Evolutionary conservation across 2,329 filamentous ascomycete genomes (phyloP), one percentile per base, ranked within the genome.

Genomic region (Periconia sp.): DNA sequence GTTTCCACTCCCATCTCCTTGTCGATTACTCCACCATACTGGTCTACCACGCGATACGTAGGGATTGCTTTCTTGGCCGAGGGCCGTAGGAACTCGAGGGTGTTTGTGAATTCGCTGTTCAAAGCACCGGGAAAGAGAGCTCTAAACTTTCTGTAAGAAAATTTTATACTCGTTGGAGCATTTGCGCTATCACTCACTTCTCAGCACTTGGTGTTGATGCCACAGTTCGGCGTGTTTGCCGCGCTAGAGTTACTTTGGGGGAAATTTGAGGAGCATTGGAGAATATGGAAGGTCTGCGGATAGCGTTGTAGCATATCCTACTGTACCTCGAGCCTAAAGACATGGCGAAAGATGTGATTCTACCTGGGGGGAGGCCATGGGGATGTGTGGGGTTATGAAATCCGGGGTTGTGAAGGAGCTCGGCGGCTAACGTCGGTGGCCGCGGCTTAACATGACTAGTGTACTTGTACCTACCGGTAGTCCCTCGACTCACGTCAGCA

Each of bases 11-110:
- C 78, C 65, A 89, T 87, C 13, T 82, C 81, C 46, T 85, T 81
- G 75, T 97, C 91, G 17, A 97, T 86, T 40, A 96, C 83, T 31
- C 83, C 81, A 47, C 94, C 94, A 71, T 97, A 86, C 62, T 95
- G 92, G 73, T 96, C 90, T 69, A 99, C 88, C 23, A 93, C 86
- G 46, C 94, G 89, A 78, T 95, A 99, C 5, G 94, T 97, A 23
- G 92, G 86, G 69, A 99, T 89, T 6, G 92, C 88, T 33, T 86
- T 80, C 64, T 87, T 83, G 49, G 86, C 84, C 41, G 86, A 82
- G 0, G 92, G 90, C 47, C 85, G 83, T 51, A 90, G 84, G 74
- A 96, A 97, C 41, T 82, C 80, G 74, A 97, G 87, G 0, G 82
- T 80, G 60, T 84, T 88, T 5, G 91, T 96, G 75, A 99, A 99